These are phyloP conservation scores for Phoma sp. DNA, from an alignment of 2,329 filamentous ascomycete species.

Conservation along the genomic window DNA sequence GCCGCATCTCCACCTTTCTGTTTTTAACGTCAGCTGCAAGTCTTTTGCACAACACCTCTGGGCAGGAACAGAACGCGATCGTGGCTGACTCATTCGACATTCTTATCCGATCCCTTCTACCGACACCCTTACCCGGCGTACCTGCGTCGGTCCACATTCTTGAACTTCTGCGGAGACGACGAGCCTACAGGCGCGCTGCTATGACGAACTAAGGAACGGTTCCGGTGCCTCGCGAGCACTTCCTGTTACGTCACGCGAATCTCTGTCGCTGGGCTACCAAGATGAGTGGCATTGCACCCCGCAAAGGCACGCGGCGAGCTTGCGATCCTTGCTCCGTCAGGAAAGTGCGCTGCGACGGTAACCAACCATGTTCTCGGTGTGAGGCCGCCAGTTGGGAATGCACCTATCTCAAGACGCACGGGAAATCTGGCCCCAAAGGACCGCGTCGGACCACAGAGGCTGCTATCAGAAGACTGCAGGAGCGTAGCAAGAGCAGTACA, in stretches of 20 bases:
- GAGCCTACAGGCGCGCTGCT: conserved; percentile 15
- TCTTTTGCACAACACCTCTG: conserved; percentile 24
- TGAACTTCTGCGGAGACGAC: conserved; percentile 8
- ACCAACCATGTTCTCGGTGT: conserved; percentile 43
- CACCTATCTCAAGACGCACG: conserved; percentile 46
- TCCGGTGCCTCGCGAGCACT: conserved; percentile 26
- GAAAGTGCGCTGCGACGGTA: conserved; percentile 45
- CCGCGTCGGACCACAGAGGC: conserved; percentile 44
- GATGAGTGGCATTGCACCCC: conserved; percentile 37
- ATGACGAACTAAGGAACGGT: conserved; percentile 31
- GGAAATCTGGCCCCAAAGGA: conserved; percentile 46
- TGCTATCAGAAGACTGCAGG: conserved; percentile 42
- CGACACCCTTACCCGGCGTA: conserved; percentile 16
- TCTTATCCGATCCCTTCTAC: conserved; percentile 9
- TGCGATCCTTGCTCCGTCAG: conserved; percentile 47
- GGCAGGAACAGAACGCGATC: conserved; percentile 11
- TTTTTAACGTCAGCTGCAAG: conserved; percentile 35
- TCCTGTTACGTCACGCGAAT: conserved; percentile 21
- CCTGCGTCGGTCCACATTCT: conserved; percentile 15
- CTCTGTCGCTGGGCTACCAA: conserved; percentile 20
- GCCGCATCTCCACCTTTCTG: conserved; percentile 38
- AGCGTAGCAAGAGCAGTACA: conserved; percentile 35
- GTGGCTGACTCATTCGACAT: conserved; percentile 10
- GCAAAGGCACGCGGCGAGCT: conserved; percentile 45
- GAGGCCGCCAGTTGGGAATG: conserved; percentile 45